Evolutionary conservation across 2,329 filamentous ascomycete species (phyloP).

Genomic region (Emergomyces orientalis): DNA sequence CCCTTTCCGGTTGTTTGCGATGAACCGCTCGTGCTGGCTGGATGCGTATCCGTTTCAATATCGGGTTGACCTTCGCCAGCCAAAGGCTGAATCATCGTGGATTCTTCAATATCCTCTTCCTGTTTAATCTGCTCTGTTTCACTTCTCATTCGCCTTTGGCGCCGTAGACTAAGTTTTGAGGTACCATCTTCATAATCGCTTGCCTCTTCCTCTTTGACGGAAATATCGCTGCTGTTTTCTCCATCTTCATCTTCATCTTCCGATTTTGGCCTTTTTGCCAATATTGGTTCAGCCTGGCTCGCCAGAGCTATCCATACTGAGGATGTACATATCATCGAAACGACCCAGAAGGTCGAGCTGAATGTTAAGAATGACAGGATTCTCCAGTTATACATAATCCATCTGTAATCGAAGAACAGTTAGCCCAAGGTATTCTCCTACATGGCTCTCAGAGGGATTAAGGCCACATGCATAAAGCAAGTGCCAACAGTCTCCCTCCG

Average conservation of each 20-base stretch:
- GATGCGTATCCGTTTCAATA: conserved; percentile 7
- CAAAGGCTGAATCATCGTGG: conserved; percentile 18
- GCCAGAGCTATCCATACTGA: conserved; percentile 54
- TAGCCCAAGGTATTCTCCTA: not conserved
- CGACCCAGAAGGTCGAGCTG: conserved; percentile 64
- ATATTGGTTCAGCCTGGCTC: conserved; percentile 17
- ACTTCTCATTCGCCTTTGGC: conserved; percentile 9
- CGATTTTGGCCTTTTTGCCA: conserved; percentile 13
- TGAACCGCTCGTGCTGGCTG: conserved; percentile 4
- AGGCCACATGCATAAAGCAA: not conserved
- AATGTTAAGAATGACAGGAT: conserved; percentile 60
- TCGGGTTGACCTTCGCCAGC: conserved; percentile 16
- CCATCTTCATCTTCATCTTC: conserved; percentile 13
- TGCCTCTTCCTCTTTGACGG: conserved; percentile 21
- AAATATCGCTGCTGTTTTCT: conserved; percentile 8
- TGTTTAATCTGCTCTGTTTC: conserved; percentile 18
- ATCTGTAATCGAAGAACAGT: conserved; percentile 36
- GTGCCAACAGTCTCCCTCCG: not conserved
- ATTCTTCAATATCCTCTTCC: conserved; percentile 23
- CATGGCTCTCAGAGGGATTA: not conserved
- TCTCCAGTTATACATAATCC: conserved; percentile 79
- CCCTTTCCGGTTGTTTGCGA: conserved; percentile 2
- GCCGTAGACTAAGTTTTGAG: not conserved
- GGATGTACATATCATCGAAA: conserved; percentile 59
- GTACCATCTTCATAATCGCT: conserved; percentile 12